phyloP scores from a whole-genome alignment of 2,329 filamentous ascomycete species.

The Sporothrix pallida region DNA sequence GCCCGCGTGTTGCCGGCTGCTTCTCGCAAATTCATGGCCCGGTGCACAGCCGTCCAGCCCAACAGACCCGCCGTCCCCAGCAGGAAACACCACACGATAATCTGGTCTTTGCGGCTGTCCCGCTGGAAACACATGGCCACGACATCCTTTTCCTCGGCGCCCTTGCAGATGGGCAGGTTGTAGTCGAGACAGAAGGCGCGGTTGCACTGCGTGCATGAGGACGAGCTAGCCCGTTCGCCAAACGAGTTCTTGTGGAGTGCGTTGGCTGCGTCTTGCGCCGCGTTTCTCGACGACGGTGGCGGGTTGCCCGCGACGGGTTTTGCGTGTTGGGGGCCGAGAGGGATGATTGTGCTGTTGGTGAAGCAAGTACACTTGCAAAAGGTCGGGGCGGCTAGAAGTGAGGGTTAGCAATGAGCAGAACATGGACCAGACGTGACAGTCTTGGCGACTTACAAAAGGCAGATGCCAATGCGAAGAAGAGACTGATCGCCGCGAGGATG shows the following conservation, averaged over 20 bases:
- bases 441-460: conserved; percentile 51
- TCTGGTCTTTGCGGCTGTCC: conserved; percentile 69
- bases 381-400: conserved; percentile 59
- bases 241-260: conserved; percentile 23
- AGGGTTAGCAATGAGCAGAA: neutral
- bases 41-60: conserved; percentile 63
- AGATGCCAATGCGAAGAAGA: conserved; percentile 43
- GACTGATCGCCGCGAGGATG: conserved; percentile 48
- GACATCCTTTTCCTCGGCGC: conserved; percentile 66
- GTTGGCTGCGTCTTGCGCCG: conserved; percentile 40
- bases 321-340: conserved; percentile 56
- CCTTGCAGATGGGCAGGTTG: conserved; percentile 66
- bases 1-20: conserved; percentile 21
- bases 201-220: conserved; percentile 66
- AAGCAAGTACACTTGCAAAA: conserved; percentile 76
- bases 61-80: conserved; percentile 63
- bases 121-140: conserved; percentile 69
- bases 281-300: conserved; percentile 37
- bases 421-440: neutral
- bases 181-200: conserved; percentile 68
- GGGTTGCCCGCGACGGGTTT: conserved; percentile 40
- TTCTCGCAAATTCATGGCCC: conserved; percentile 52
- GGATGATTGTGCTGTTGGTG: conserved; percentile 71
- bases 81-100: conserved; percentile 70
- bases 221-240: conserved; percentile 47